A percentile compares a stretch with the other conserved stretches of the same genome.
These are phyloP conservation scores for Pythium dissimile DNA, from an alignment of 352 stramenopile species.

Conservation along the genomic window DNA sequence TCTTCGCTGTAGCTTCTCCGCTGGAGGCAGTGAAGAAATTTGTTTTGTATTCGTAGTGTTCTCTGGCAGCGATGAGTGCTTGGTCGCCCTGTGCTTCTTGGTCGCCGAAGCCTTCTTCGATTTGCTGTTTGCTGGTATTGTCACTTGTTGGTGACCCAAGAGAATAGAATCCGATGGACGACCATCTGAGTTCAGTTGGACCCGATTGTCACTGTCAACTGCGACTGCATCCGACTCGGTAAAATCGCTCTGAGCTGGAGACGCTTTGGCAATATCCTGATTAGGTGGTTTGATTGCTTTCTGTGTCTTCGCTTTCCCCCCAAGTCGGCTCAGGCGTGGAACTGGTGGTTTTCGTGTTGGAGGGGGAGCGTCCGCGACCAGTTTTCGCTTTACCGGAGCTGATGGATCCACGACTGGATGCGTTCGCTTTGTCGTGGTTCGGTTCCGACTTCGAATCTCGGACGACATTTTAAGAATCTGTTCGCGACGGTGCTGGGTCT, in stretches of 20 bases:
- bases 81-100: too few species aligned
- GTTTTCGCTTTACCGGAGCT: neutral
- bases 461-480: slow-evolving; percentile 45
- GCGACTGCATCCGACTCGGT: neutral
- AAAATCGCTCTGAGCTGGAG: too few species aligned
- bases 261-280: too few species aligned
- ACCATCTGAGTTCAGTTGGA: neutral
- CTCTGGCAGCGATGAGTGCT: too few species aligned
- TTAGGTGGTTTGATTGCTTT: neutral
- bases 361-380: neutral
- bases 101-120: too few species aligned
- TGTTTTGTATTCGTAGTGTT: neutral
- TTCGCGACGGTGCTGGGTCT: slow-evolving; percentile 36
- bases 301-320: neutral
- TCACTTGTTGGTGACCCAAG: too few species aligned
- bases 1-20: slow-evolving; percentile 41
- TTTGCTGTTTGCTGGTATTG: too few species aligned
- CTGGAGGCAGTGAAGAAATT: neutral
- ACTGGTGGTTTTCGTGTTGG: slow-evolving; percentile 48
- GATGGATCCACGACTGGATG: neutral
- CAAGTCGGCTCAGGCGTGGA: slow-evolving; percentile 37
- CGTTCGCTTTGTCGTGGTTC: neutral
- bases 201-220: neutral
- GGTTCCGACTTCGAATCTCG: slow-evolving; percentile 55
- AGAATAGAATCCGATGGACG: slow-evolving; percentile 2